These are phyloP conservation scores for Alternaria ethzedia DNA, from an alignment of 2,329 filamentous ascomycete species.

Conservation along the genomic window DNA sequence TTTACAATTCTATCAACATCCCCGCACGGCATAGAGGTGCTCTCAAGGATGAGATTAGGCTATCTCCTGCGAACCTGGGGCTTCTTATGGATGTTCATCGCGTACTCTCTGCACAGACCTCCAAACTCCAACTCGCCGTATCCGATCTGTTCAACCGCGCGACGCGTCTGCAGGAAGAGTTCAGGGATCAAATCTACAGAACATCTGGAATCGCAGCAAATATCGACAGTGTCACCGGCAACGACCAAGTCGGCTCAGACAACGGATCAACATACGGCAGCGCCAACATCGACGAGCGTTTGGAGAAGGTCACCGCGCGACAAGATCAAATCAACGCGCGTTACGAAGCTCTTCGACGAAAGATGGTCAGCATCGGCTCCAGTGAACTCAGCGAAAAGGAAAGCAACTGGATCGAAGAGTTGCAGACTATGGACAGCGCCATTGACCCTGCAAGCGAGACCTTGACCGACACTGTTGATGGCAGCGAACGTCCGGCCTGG, in stretches of 20 bases:
- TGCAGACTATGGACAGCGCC: constrained; percentile 52
- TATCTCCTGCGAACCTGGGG: constrained; percentile 73
- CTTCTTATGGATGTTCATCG: constrained; percentile 77
- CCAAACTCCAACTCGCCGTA: constrained; percentile 70
- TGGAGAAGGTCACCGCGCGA: constrained; percentile 61
- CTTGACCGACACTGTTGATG: constrained; percentile 41
- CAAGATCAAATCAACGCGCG: constrained; percentile 65
- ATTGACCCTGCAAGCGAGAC: constrained; percentile 40
- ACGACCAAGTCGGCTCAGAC: constrained; percentile 54
- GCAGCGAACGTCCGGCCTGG: constrained; percentile 49
- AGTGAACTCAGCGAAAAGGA: constrained; percentile 69
- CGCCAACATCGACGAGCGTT: constrained; percentile 64
- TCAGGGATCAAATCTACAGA: constrained; percentile 70
- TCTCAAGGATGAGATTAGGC: constrained; percentile 70
- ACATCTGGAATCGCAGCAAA: constrained; percentile 69
- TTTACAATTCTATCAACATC: constrained; percentile 64
- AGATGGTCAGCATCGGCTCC: constrained; percentile 55
- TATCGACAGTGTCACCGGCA: constrained; percentile 70
- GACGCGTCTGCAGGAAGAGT: constrained; percentile 70
- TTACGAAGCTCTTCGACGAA: constrained; percentile 65
- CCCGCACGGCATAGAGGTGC: constrained; percentile 67
- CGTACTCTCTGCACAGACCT: constrained; percentile 72
- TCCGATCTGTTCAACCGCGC: constrained; percentile 76
- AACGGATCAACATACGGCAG: constrained; percentile 59
- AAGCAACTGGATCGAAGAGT: constrained; percentile 64